Base-by-base conservation (phyloP, 352 stramenopile species). In the Pythium dissimile region DNA sequence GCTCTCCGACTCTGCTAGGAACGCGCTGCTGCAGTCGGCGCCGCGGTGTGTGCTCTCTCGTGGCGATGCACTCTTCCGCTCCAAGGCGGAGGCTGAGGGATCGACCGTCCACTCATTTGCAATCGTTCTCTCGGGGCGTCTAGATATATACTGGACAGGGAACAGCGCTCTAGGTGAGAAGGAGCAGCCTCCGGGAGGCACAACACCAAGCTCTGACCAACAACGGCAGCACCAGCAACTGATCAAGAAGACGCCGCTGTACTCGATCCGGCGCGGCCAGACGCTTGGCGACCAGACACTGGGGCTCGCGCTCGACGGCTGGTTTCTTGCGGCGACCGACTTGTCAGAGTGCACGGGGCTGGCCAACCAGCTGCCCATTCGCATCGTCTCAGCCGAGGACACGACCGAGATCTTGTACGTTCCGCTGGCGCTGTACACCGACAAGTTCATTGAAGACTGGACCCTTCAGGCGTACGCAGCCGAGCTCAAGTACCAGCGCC, bases 211-310 rank as follows among this genome's bases (percentile, higher is more conserved):
- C 0, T 30, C 45, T 31, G 44, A 51, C 8, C 34, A 12, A 1
- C 66, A 38, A 8, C 26, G 42, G 9, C 20, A 15, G 20, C 26
- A 9, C 12, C 27, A 21, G 6, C 10, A 48, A 35, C n/a, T 15
- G 24, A 0, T 42, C 35, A 11, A 51, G 5, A 27, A 18, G 41
- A 53, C 55, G 1, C 54, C 62, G 6, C 18, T 86, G 0, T 70
- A 48, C 5, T 67, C 64, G 0, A 51, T 88, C 5, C 50, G 55
- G 3, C 55, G 70, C 24, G 78, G 73, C 3, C 78, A 85, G 27
- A 71, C 69, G 0, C 72, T 86, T 21, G 78, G 78, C 7, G 75
- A 86, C 44, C 78, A 88, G 58, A 71, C 67, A 31, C 21, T 86
- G n/a, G 72, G 69, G 0, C 75, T 88, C 15, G 67, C 54, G 1